Conservation (phyloP, 129 eudicot species). For the Flaveria ramosissima region DNA sequence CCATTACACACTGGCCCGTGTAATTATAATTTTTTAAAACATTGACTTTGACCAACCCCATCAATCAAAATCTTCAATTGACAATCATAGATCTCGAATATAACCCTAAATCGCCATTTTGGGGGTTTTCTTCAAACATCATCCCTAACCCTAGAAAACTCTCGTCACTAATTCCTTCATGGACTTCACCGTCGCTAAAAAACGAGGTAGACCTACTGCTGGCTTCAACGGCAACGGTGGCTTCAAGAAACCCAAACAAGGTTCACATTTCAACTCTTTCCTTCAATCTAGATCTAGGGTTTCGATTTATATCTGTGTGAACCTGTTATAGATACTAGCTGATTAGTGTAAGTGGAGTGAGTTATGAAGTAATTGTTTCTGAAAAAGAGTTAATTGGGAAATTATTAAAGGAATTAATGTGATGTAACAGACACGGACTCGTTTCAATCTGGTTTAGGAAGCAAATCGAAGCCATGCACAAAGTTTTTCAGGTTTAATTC, state of each 20-base stretch:
- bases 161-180: slow-evolving; percentile 23
- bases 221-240: slow-evolving; percentile 62
- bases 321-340: not conserved
- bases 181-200: slow-evolving; percentile 67
- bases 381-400: not conserved
- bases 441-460: slow-evolving; percentile 95
- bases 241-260: slow-evolving; percentile 68
- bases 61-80: not conserved
- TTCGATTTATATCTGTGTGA: not conserved
- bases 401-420: slow-evolving; percentile 57
- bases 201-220: slow-evolving; percentile 54
- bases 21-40: slow-evolving; percentile 9
- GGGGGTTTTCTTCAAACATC: not conserved
- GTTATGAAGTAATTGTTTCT: not conserved
- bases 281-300: slow-evolving; percentile 36
- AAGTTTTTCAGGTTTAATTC: slow-evolving; percentile 97
- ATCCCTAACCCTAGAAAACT: slow-evolving; percentile 18
- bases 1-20: not conserved
- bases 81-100: slow-evolving; percentile 1
- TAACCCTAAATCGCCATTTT: slow-evolving; percentile 21
- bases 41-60: slow-evolving; percentile 30
- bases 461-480: slow-evolving; percentile 99
- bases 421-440: slow-evolving; percentile 92
- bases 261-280: slow-evolving; percentile 30
- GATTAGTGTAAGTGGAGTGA: not conserved